These are phyloP conservation scores for Coccomyxa sp. DNA, from an alignment of 139 green algal species.

Conservation along the genomic window DNA sequence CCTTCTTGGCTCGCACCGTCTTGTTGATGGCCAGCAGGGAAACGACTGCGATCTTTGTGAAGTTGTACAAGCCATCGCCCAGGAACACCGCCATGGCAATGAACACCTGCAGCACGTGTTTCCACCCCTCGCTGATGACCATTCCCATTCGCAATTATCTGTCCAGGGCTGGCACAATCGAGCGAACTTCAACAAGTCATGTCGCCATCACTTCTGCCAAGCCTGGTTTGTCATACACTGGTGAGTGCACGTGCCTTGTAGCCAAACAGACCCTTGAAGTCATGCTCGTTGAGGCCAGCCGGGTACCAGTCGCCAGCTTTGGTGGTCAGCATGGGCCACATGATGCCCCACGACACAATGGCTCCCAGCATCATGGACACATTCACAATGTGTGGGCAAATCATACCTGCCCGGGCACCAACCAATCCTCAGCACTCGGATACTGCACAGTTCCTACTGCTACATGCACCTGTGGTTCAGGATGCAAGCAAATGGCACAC, in stretches of 20 bases:
- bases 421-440: neutral
- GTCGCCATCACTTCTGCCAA: too few relatives aligned
- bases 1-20: neutral
- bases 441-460: neutral
- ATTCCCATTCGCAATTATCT: too few relatives aligned
- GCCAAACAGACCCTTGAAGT: conserved; percentile 41
- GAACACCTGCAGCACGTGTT: conserved; percentile 32
- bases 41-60: conserved; percentile 27
- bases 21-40: neutral
- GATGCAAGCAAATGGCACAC: neutral
- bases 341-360: conserved; percentile 37
- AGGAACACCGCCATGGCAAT: conserved; percentile 40
- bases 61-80: conserved; percentile 43
- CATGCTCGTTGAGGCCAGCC: conserved; percentile 11
- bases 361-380: conserved; percentile 38
- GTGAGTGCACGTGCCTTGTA: conserved; percentile 30
- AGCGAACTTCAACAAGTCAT: neutral
- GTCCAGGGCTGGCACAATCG: neutral
- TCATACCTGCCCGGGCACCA: conserved; percentile 22
- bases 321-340: conserved; percentile 38
- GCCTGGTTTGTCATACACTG: too few relatives aligned
- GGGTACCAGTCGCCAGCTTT: conserved; percentile 48
- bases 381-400: conserved; percentile 43
- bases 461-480: neutral
- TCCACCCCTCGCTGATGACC: too few relatives aligned